Evolutionary conservation across 306 rosid genomes (phyloP), one percentile per base, ranked within the genome.

Genomic region (Vicia faba): DNA sequence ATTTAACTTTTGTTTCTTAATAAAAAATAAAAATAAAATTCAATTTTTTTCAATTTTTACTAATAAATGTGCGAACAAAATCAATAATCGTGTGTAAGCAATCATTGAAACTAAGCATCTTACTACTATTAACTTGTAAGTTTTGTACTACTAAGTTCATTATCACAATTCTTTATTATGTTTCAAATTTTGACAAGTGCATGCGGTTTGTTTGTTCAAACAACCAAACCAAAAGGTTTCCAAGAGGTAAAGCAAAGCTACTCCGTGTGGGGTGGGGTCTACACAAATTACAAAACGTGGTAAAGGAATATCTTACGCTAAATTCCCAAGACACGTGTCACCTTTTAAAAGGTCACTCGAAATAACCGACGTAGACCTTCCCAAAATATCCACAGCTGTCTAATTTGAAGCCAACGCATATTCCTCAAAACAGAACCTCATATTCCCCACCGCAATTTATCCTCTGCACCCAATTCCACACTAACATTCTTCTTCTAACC

Each of bases 331-430:
- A 53, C 50, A 78, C 75, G 75, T 72, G 71, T 72, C 71, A 0
- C 0, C 1, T 0, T 45, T 18, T 66, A 3, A 67, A 23, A 31
- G 48, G 66, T 41, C 3, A 28, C 2, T 13, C 0, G 2, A 51
- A 36, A 54, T 26, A 73, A 73, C 79, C 58, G 75, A 78, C 82
- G 36, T 73, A 44, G 60, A 69, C 74, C 53, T 31, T 33, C 29
- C 56, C 70, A 39, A 48, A 28, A 54, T 45, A 53, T 75, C 40
- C 3, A 28, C 72, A 71, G 64, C 61, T 60, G 75, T 45, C 29
- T 35, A 11, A 62, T 9, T 67, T 20, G 1, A 44, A 57, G 45
- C 56, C 44, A 56, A 56, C 64, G 82, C 57, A 78, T 78, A 78
- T 78, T 78, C 82, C 75, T 43, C 49, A 16, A 0, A 4, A 23